Percentiles rank a stretch among this genome's conserved stretches.
phyloP scores from a whole-genome alignment of 805 yeast species.

The Alloascoidea hylecoeti region DNA sequence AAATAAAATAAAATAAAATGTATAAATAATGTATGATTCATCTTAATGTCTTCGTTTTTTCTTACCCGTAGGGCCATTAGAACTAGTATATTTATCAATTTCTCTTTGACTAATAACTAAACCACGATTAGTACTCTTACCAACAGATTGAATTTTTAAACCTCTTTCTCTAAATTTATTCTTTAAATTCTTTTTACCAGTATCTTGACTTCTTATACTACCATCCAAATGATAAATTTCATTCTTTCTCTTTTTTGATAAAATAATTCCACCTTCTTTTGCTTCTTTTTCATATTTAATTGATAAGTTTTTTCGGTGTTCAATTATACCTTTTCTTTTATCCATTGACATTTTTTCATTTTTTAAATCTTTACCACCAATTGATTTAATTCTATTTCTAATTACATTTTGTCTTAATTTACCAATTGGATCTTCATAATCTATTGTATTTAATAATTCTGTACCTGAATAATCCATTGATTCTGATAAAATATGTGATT shows the following conservation, averaged over 20 bases:
- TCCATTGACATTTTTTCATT: conserved; percentile 80
- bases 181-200: conserved; percentile 25
- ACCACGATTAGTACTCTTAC: conserved; percentile 69
- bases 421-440: conserved; percentile 22
- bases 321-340: conserved; percentile 74
- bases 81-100: too few relatives aligned
- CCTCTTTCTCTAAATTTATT: conserved; percentile 57
- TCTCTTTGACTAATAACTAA: conserved; percentile 55
- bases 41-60: too few relatives aligned
- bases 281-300: conserved; percentile 62
- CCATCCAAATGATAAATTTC: conserved; percentile 3
- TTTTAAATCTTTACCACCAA: conserved; percentile 15
- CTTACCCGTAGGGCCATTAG: too few relatives aligned
- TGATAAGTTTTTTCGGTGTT: conserved; percentile 35
- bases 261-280: conserved; percentile 77
- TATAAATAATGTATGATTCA: conserved; percentile 11
- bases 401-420: conserved; percentile 20
- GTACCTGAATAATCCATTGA: conserved; percentile 8
- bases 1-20: not conserved
- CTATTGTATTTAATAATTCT: conserved; percentile 14
- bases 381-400: conserved; percentile 16
- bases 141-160: conserved; percentile 60
- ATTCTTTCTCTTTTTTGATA: conserved; percentile 30
- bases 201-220: conserved; percentile 5
- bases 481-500: conserved; percentile 44